Percentiles rank a stretch among this genome's conserved stretches.
These are phyloP conservation scores for Lasiosphaeriaceae sp. DNA, from an alignment of 495 filamentous ascomycete genomes.

Conservation along the genomic window DNA sequence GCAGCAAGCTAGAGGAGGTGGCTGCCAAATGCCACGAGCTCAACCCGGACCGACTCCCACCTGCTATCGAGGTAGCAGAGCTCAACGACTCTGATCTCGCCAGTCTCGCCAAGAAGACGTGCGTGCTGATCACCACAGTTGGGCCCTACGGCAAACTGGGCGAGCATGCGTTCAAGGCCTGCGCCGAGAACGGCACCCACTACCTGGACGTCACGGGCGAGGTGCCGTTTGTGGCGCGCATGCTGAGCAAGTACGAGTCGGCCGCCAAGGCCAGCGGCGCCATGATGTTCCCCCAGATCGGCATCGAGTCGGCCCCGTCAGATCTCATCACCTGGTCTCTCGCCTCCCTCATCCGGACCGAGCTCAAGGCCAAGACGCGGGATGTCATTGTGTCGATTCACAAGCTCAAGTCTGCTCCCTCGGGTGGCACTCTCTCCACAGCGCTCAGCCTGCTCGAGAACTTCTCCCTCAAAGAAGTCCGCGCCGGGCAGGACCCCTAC, in stretches of 20 bases:
- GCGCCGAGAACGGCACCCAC: slow-evolving; percentile 81
- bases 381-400: slow-evolving; percentile 61
- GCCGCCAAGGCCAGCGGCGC: slow-evolving; percentile 70
- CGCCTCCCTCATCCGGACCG: slow-evolving; percentile 58
- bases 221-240: slow-evolving; percentile 70
- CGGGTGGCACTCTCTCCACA: slow-evolving; percentile 71
- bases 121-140: slow-evolving; percentile 75
- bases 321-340: slow-evolving; percentile 75
- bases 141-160: slow-evolving; percentile 82
- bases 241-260: slow-evolving; percentile 77
- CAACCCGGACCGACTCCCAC: slow-evolving; percentile 66
- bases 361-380: slow-evolving; percentile 47
- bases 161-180: slow-evolving; percentile 79
- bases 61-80: slow-evolving; percentile 61
- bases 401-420: slow-evolving; percentile 60
- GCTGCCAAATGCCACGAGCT: slow-evolving; percentile 60
- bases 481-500: slow-evolving; percentile 56
- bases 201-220: slow-evolving; percentile 92
- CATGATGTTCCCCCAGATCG: slow-evolving; percentile 82
- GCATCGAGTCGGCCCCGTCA: slow-evolving; percentile 78
- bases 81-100: slow-evolving; percentile 62
- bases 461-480: slow-evolving; percentile 55
- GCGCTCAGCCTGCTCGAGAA: slow-evolving; percentile 59
- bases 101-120: slow-evolving; percentile 68
- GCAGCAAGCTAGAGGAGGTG: slow-evolving; percentile 64